Evolutionary conservation across 768 basidiomycete species (phyloP).

Genomic region (Amanita exitialis): DNA sequence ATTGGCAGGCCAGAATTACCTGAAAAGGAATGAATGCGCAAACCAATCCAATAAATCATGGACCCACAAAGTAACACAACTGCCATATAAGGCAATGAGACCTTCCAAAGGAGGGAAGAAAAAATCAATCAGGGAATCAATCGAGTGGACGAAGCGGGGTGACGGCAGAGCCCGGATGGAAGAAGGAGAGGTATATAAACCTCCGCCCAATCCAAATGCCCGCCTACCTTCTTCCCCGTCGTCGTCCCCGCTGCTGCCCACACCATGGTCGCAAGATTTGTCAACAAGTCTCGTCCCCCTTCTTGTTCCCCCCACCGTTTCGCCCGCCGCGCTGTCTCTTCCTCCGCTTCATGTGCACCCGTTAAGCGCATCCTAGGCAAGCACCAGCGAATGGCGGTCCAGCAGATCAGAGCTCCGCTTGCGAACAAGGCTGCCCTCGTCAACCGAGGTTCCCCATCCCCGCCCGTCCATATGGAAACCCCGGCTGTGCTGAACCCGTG

Average conservation of each 20-base stretch:
- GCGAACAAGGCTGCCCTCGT: conserved; percentile 5
- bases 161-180: neutral
- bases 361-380: conserved; percentile 4
- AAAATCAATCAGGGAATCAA: conserved; percentile 1
- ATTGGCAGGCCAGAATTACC: neutral
- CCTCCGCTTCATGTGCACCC: conserved; percentile 1
- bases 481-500: neutral
- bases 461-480: neutral
- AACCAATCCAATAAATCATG: conserved; percentile 2
- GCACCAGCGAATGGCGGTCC: neutral
- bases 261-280: neutral
- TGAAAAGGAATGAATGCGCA: neutral
- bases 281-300: conserved; percentile 1
- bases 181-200: neutral
- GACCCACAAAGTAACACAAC: conserved; percentile 2
- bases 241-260: neutral
- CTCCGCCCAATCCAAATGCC: neutral
- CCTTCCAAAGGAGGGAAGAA: conserved; percentile 3
- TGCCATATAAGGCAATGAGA: neutral
- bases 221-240: too few relatives aligned
- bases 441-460: neutral
- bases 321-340: neutral
- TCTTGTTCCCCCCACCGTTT: neutral
- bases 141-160: neutral
- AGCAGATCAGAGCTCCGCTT: conserved; percentile 3